phyloP scores from a whole-genome alignment of 768 basidiomycete species.

The Dacryopinax spathularia region DNA sequence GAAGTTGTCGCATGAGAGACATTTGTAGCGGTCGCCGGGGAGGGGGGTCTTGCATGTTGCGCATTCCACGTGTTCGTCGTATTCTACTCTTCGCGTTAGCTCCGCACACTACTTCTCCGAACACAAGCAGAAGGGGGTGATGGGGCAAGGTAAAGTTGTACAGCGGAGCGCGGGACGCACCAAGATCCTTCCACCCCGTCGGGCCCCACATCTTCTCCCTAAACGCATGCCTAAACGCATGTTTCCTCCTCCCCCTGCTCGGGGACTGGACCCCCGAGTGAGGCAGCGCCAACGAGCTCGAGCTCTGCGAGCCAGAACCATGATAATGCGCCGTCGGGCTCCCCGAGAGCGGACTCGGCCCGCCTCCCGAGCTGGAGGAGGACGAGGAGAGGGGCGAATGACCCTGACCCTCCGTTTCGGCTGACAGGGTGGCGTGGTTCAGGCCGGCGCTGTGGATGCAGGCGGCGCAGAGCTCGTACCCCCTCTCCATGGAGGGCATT shows the following conservation, averaged over 20 bases:
- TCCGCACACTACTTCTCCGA: too few species aligned
- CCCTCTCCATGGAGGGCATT: conserved; percentile 20
- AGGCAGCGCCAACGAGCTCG: neutral
- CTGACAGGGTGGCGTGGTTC: conserved; percentile 54
- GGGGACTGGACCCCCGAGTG: neutral
- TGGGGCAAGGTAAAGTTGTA: neutral
- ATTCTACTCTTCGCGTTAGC: too few species aligned
- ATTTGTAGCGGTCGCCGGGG: conserved; percentile 61
- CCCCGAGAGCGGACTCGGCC: conserved; percentile 8
- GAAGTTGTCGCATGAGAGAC: conserved; percentile 61
- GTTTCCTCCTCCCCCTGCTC: conserved; percentile 44
- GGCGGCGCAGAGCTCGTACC: conserved; percentile 72
- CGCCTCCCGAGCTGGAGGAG: conserved; percentile 25
- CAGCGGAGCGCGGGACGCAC: conserved; percentile 32
- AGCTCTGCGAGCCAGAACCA: too few species aligned
- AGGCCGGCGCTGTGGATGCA: conserved; percentile 72
- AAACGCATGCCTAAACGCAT: conserved; percentile 70
- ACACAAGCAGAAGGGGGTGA: neutral
- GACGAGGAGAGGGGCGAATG: conserved; percentile 14
- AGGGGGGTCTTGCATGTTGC: conserved; percentile 64
- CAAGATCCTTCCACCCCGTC: conserved; percentile 75
- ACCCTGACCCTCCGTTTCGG: conserved; percentile 36
- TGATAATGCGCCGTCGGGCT: neutral
- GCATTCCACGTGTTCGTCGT: conserved; percentile 59
- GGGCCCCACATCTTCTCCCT: conserved; percentile 75